These are phyloP conservation scores for Cucumis melo DNA, from an alignment of 306 rosid species.

Conservation along the genomic window DNA sequence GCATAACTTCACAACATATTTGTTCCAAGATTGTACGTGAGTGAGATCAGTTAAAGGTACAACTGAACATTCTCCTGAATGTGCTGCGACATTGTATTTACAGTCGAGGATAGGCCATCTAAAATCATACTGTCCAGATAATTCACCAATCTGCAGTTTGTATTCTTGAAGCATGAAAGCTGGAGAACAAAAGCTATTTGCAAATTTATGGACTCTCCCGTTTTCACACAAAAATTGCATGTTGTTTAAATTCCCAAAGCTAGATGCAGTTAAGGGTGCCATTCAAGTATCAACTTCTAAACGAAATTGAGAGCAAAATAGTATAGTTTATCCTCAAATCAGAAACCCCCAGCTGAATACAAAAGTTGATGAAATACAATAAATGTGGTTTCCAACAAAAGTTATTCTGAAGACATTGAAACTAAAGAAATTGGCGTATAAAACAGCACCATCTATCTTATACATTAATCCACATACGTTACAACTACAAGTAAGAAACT, in stretches of 20 bases:
- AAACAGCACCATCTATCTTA: not conserved
- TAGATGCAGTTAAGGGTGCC: slow-evolving; percentile 42
- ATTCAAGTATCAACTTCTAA: not conserved
- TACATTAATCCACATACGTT: not conserved
- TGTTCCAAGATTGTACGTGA: slow-evolving; percentile 52
- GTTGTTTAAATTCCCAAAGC: slow-evolving; percentile 67
- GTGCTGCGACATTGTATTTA: slow-evolving; percentile 22
- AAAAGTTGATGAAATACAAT: not conserved
- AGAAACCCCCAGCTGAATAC: slow-evolving; percentile 1
- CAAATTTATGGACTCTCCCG: slow-evolving; percentile 89
- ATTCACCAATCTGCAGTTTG: slow-evolving; percentile 31
- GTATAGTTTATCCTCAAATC: slow-evolving; percentile 11
- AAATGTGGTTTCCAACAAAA: not conserved
- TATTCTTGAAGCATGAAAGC: slow-evolving; percentile 78
- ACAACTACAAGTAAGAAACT: not conserved
- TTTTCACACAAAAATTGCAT: slow-evolving; percentile 86
- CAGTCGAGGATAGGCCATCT: slow-evolving; percentile 22
- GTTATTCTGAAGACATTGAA: not conserved
- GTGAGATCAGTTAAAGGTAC: slow-evolving; percentile 26
- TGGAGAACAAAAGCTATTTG: slow-evolving; percentile 91
- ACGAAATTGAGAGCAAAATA: not conserved
- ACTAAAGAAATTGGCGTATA: not conserved
- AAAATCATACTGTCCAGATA: slow-evolving; percentile 23
- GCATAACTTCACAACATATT: slow-evolving; percentile 57
- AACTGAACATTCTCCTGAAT: slow-evolving; percentile 21